Base-by-base conservation (phyloP, 2,329 filamentous ascomycete genomes). In the Fusarium odoratissimum region DNA sequence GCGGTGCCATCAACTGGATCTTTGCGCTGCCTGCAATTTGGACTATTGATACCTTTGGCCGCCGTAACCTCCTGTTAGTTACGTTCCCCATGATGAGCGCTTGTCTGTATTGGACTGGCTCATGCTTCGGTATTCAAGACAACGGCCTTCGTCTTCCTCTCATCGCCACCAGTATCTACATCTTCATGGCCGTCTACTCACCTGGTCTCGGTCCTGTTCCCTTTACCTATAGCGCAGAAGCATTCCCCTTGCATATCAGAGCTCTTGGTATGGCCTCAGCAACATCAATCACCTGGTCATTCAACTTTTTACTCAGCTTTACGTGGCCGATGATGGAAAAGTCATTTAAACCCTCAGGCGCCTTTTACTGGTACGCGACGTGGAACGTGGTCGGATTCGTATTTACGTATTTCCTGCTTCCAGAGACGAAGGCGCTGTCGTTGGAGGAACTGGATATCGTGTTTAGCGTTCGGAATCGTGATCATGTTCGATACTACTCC, bases 11-110 rank as follows among this genome's bases (percentile, higher is more conserved):
- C 46, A 87, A 84, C 54, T 88, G 88, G 71, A 51, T 87, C 37
- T 88, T 88, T 64, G 86, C 87, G 0, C 84, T 84, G 56, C 87
- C 87, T 0, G 87, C 88, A 0, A 79, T 90, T 14, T 88, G 82
- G 79, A 86, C 86, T 5, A 89, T 89, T 69, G 87, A 89, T 67
- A 85, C 81, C 25, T 54, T 54, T 41, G 49, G 49, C 1, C 49
- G 49, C 8, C 49, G 49, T n/a, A 54, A 54, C 49, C 49, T 54
- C 25, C 49, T 54, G 8, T 8, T 54, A n/a, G 33, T 54, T n/a
- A 54, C 49, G 19, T 54, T 54, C 25, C 49, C 49, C 25, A n/a
- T 54, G 49, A 54, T 54, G 49, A 41, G 49, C n/a, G 49, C 49
- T 13, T 78, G 73, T 33, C 55, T 80, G 21, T 76, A 80, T 38